Evolutionary conservation across 345 rosid genomes (phyloP).

Genomic region (Gossypium longicalyx): DNA sequence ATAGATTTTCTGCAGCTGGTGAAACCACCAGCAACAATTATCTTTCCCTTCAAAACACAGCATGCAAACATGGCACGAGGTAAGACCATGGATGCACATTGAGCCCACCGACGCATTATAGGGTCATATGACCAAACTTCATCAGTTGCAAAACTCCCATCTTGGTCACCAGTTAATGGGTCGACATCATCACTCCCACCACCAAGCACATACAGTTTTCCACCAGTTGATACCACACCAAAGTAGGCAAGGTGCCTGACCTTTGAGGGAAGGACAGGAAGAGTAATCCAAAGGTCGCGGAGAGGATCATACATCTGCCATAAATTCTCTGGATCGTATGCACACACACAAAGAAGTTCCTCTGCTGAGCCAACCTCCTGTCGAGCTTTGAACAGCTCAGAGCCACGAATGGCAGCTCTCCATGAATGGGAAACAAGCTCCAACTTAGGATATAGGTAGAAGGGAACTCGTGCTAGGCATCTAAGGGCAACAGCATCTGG

Average conservation of each 20-base stretch:
- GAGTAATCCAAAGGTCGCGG: constrained; percentile 78
- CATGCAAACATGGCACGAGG: constrained; percentile 98
- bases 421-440: constrained; percentile 96
- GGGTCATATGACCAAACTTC: constrained; percentile 97
- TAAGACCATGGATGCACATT: constrained; percentile 73
- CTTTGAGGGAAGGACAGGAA: constrained; percentile 84
- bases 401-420: constrained; percentile 68
- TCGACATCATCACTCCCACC: constrained; percentile 97
- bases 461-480: constrained; percentile 92
- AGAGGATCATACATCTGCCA: constrained; percentile 95
- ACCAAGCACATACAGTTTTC: constrained; percentile 83
- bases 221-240: constrained; percentile 61
- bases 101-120: constrained; percentile 59
- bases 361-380: constrained; percentile 65
- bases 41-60: constrained; percentile 73
- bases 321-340: constrained; percentile 86
- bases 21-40: constrained; percentile 90
- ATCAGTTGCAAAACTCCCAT: constrained; percentile 86
- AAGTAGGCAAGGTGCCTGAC: constrained; percentile 84
- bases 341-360: constrained; percentile 73
- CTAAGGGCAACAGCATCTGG: constrained; percentile 89
- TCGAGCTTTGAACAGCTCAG: constrained; percentile 73
- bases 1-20: constrained; percentile 85
- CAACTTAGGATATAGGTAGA: constrained; percentile 60
- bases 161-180: constrained; percentile 87